Conservation (phyloP, 176 grass and related monocot species). For the Secale cereale region DNA sequence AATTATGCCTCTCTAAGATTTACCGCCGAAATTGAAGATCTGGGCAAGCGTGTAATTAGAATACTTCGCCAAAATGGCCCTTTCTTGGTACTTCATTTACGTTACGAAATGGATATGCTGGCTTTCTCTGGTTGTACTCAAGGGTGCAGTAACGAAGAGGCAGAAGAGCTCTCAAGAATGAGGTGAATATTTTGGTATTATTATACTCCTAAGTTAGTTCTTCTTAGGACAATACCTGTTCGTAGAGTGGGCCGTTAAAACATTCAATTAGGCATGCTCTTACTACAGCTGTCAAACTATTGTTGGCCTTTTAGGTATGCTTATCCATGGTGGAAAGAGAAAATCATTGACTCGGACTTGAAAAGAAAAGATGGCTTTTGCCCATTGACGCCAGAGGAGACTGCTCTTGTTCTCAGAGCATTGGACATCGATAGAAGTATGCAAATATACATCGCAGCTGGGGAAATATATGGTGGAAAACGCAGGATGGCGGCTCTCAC, state of each 20-base stretch:
- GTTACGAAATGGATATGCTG: slow-evolving; percentile 99
- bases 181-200: slow-evolving; percentile 36
- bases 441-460: slow-evolving; percentile 93
- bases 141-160: slow-evolving; percentile 82
- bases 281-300: background rate
- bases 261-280: background rate
- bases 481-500: slow-evolving; percentile 74
- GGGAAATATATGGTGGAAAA: slow-evolving; percentile 82
- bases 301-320: slow-evolving; percentile 59
- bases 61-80: slow-evolving; percentile 79
- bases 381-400: slow-evolving; percentile 93
- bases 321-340: slow-evolving; percentile 99
- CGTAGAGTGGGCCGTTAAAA: background rate
- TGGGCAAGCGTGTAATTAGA: slow-evolving; percentile 68
- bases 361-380: slow-evolving; percentile 92
- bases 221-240: background rate
- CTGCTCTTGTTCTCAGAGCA: slow-evolving; percentile 76
- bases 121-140: slow-evolving; percentile 96
- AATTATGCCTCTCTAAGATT: slow-evolving; percentile 81
- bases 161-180: slow-evolving; percentile 81
- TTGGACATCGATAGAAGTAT: slow-evolving; percentile 70
- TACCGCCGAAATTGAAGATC: slow-evolving; percentile 84
- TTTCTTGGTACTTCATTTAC: slow-evolving; percentile 91
- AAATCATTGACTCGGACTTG: slow-evolving; percentile 75
- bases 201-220: background rate